Conservation (phyloP, 1,139 yeast genomes). For the Kodamaea ohmeri region DNA sequence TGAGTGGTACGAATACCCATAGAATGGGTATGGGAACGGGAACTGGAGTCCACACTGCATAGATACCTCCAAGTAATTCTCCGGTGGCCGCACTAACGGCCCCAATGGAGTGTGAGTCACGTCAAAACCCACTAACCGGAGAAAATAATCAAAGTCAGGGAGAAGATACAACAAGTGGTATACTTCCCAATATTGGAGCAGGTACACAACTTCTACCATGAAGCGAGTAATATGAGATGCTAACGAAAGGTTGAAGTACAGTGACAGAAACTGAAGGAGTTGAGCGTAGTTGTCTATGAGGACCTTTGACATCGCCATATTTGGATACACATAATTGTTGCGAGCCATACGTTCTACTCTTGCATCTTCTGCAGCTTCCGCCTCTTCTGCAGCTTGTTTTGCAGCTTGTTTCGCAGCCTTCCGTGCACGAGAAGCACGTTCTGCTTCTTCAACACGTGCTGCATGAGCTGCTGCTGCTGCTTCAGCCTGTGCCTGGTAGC, state of each 20-base stretch:
- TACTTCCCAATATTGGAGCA: conserved; percentile 46
- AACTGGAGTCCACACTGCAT: conserved; percentile 45
- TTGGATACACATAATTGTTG: conserved; percentile 27
- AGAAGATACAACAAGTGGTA: conserved; percentile 38
- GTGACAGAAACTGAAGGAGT: conserved; percentile 30
- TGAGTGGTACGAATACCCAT: conserved; percentile 45
- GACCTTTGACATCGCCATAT: conserved; percentile 36
- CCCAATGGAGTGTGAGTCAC: conserved; percentile 40
- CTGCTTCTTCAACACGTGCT: conserved; percentile 6
- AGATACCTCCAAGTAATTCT: conserved; percentile 33
- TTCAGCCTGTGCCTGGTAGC: conserved; percentile 5
- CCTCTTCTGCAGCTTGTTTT: neutral
- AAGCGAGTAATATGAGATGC: conserved; percentile 39
- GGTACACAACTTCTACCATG: conserved; percentile 39
- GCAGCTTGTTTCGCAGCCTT: conserved; percentile 6
- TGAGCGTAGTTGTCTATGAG: conserved; percentile 39
- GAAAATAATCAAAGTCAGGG: conserved; percentile 35
- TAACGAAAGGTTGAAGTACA: conserved; percentile 38
- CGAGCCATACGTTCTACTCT: conserved; percentile 6
- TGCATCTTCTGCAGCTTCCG: conserved; percentile 6
- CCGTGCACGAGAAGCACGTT: conserved; percentile 4
- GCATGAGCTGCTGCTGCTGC: conserved; percentile 9
- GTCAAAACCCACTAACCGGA: conserved; percentile 37
- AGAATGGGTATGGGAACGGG: conserved; percentile 49
- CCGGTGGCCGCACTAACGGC: conserved; percentile 41